Percentiles rank a stretch among this genome's conserved stretches.
Evolutionary conservation across 1,284 basidiomycete genomes (phyloP).

Genomic region (Puccinia polysora): DNA sequence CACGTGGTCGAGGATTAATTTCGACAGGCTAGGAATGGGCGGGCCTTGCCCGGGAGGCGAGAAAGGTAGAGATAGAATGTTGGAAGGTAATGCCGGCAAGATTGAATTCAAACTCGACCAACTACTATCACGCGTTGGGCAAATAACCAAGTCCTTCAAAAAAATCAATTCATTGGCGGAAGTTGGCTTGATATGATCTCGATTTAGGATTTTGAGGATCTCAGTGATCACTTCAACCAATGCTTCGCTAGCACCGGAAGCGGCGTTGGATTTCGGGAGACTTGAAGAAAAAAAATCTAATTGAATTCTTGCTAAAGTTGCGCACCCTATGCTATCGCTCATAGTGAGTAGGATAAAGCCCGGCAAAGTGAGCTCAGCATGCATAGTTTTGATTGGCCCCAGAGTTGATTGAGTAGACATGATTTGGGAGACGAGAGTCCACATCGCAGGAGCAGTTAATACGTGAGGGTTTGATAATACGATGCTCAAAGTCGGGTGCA

Average conservation of each 20-base stretch:
- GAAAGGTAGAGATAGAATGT: not conserved
- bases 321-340: constrained; percentile 17
- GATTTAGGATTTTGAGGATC: constrained; percentile 15
- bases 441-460: constrained; percentile 11
- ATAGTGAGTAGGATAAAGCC: constrained; percentile 37
- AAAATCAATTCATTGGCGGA: not conserved
- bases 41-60: not conserved
- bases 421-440: constrained; percentile 18
- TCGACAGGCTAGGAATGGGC: constrained; percentile 8
- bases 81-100: constrained; percentile 12
- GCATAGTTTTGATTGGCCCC: not conserved
- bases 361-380: constrained; percentile 16
- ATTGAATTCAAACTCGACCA: constrained; percentile 40
- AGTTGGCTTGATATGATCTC: constrained; percentile 7
- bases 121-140: constrained; percentile 29
- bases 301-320: constrained; percentile 29
- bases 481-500: not conserved
- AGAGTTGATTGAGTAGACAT: constrained; percentile 2
- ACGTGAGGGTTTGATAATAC: constrained; percentile 30
- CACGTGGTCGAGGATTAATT: constrained; percentile 31
- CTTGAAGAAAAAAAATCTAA: constrained; percentile 15
- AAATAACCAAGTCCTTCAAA: constrained; percentile 1
- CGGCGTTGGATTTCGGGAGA: not conserved
- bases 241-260: constrained; percentile 7
- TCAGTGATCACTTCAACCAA: constrained; percentile 18